These are phyloP conservation scores for Ephemerocybe angulata DNA, from an alignment of 768 basidiomycete genomes.

Conservation along the genomic window DNA sequence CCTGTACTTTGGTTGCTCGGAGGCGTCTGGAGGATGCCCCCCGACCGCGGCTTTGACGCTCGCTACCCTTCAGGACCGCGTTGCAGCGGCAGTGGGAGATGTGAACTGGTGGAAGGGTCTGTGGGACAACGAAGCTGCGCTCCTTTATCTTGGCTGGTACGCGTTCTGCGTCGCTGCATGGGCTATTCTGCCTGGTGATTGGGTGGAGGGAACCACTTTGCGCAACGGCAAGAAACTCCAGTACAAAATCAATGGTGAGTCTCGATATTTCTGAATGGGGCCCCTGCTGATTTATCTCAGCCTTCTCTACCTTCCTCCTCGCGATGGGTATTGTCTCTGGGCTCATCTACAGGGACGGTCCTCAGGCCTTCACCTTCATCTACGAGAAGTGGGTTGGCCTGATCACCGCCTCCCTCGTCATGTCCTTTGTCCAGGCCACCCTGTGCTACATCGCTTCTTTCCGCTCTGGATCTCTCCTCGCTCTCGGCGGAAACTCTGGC, in stretches of 20 bases:
- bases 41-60: slow-evolving; percentile 34
- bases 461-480: slow-evolving; percentile 65
- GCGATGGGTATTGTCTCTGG: slow-evolving; percentile 72
- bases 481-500: slow-evolving; percentile 89
- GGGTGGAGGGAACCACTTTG: slow-evolving; percentile 64
- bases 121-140: slow-evolving; percentile 77
- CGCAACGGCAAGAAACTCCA: slow-evolving; percentile 72
- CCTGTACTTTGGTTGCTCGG: slow-evolving; percentile 77
- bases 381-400: slow-evolving; percentile 93
- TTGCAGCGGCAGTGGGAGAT: slow-evolving; percentile 45
- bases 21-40: slow-evolving; percentile 65
- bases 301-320: slow-evolving; percentile 83
- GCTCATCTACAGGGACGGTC: slow-evolving; percentile 68
- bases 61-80: slow-evolving; percentile 33
- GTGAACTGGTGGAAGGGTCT: slow-evolving; percentile 65
- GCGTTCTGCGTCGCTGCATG: slow-evolving; percentile 80
- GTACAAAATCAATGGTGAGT: slow-evolving; percentile 94
- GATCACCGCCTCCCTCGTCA: slow-evolving; percentile 73
- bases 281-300: slow-evolving; percentile 37
- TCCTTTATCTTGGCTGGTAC: slow-evolving; percentile 88
- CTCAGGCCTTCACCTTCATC: slow-evolving; percentile 79
- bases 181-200: slow-evolving; percentile 72
- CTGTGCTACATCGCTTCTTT: slow-evolving; percentile 73
- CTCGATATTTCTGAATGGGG: neutral
- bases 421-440: slow-evolving; percentile 72